phyloP scores from a whole-genome alignment of 176 grass and related monocot species.

The Alopecurus myosuroides region DNA sequence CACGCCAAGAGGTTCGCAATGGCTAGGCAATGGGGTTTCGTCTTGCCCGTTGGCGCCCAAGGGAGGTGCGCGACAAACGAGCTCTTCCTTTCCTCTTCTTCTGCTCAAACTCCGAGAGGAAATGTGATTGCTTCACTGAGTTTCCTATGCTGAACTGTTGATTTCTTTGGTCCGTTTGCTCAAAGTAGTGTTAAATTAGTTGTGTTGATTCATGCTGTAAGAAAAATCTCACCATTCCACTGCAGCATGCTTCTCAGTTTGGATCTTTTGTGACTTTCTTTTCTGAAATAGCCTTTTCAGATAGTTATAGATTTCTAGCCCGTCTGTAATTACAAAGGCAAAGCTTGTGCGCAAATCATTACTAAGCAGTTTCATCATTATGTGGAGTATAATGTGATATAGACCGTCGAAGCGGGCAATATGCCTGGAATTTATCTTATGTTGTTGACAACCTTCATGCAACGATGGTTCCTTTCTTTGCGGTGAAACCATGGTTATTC shows the following conservation, averaged over 20 bases:
- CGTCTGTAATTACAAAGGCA: background rate
- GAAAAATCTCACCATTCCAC: background rate
- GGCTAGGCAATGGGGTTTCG: conserved; percentile 70
- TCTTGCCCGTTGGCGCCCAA: conserved; percentile 50
- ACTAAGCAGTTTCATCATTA: background rate
- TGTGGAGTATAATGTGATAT: conserved; percentile 7
- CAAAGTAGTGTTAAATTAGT: background rate
- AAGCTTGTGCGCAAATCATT: background rate
- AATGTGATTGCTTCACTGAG: background rate
- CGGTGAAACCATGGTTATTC: background rate
- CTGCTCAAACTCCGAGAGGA: background rate
- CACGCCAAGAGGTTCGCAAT: conserved; percentile 84
- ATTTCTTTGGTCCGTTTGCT: background rate
- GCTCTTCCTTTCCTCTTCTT: background rate
- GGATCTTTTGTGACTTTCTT: background rate
- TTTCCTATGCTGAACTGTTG: background rate
- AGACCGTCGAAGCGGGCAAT: background rate
- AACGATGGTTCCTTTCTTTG: background rate
- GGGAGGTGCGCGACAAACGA: conserved; percentile 41
- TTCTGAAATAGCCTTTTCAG: background rate
- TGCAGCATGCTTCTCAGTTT: background rate
- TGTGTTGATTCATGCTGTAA: background rate
- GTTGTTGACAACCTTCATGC: background rate
- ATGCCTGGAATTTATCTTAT: background rate
- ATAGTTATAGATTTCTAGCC: background rate